These are phyloP conservation scores for Pseudozyma thailandica DNA, from an alignment of 1,284 basidiomycete species.

Conservation along the genomic window DNA sequence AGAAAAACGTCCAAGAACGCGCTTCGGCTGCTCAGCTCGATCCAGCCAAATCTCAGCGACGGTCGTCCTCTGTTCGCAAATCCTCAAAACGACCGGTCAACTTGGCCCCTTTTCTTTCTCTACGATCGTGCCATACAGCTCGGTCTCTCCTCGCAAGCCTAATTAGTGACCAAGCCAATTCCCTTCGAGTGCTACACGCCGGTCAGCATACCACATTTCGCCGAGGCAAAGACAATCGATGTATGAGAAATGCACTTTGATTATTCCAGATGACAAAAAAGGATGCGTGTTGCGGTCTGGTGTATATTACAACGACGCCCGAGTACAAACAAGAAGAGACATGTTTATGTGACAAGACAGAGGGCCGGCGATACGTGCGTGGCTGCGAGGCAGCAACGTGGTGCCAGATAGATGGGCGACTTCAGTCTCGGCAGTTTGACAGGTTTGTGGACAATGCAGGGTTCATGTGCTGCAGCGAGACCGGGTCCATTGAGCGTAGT, in stretches of 20 bases:
- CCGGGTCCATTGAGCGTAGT: not conserved
- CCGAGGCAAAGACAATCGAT: no score
- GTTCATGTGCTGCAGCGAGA: conserved; percentile 2
- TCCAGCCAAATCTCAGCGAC: no score
- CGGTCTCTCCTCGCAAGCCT: no score
- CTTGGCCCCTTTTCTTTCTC: no score
- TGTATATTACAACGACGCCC: conserved; percentile 34
- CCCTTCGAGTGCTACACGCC: no score
- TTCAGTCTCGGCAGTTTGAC: not conserved
- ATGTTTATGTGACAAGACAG: conserved; percentile 17
- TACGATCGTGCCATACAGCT: no score
- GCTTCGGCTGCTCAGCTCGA: no score
- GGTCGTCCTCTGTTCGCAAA: no score
- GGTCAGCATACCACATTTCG: no score
- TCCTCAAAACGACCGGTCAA: not conserved
- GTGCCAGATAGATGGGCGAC: not conserved
- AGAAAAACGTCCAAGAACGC: conserved; percentile 4
- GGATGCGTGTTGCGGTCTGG: conserved; percentile 19
- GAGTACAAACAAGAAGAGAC: conserved; percentile 7
- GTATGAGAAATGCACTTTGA: conserved; percentile 17
- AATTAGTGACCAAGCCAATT: no score
- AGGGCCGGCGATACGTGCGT: not conserved
- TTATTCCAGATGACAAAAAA: conserved; percentile 25
- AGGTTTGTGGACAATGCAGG: conserved; percentile 2
- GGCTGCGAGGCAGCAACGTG: not conserved